Evolutionary conservation across 2,329 filamentous ascomycete species (phyloP), one percentile per base, ranked within the genome.

Genomic region (Aureobasidium lini): DNA sequence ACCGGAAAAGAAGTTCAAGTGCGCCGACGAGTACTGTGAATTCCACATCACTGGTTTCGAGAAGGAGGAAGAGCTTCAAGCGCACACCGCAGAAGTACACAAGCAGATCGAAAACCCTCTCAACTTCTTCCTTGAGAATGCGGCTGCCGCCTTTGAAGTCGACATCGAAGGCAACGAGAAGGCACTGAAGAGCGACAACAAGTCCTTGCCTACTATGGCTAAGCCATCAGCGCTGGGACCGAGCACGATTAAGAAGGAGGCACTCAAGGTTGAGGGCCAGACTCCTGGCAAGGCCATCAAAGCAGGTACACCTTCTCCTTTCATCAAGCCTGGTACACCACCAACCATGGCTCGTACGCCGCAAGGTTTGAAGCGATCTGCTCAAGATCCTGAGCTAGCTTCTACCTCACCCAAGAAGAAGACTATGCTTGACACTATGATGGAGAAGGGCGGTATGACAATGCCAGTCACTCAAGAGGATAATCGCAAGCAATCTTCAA

Each of bases 11-110:
- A 74, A 74, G 15, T 83, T 82, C 71, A 79, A 77, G 64, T 86
- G 84, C 70, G 70, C 71, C 32, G 66, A 74, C 18, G 75, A 76
- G 34, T 59, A 64, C 4, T 85, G 83, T 65, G 80, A 81, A 54
- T 75, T 76, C 65, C 76, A 79, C 59, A 70, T 77, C 57, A 77
- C 76, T 60, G 82, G 82, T 3, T 85, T 85, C 61, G 71, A 77
- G 6, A 80, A 77, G 1, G 77, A 81, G 65, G 75, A 71, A 16
- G 80, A 80, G 56, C 70, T 86, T 57, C 77, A 82, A 36, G 76
- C 77, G 40, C 84, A 86, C 63, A 68, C 77, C 29, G 76, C 77
- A 52, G 77, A 81, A 23, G 73, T 70, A 16, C 84, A 86, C 68
- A 76, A 77, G 63, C 71, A 72, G 52, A 76, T 84, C 39, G 79